These are phyloP conservation scores for Phellinidium pouzarii DNA, from an alignment of 1,284 basidiomycete species.

Conservation along the genomic window DNA sequence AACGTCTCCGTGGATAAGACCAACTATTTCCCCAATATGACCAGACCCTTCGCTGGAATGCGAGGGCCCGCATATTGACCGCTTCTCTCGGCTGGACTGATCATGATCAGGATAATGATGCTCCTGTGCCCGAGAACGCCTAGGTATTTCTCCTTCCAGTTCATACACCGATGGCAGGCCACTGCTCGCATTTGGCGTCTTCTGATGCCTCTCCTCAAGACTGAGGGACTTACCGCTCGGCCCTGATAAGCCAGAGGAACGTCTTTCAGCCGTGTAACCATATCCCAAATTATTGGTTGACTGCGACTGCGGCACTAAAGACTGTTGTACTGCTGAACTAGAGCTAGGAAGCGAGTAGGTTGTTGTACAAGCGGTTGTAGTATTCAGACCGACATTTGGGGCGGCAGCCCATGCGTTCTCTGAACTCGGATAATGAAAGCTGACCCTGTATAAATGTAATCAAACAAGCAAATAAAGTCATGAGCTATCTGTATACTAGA, in stretches of 20 bases:
- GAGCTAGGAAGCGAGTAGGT: neutral
- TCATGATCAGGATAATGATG: neutral
- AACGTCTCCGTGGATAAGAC: neutral
- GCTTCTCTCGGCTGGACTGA: neutral
- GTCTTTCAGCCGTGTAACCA: neutral
- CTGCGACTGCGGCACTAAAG: neutral
- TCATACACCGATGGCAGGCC: neutral
- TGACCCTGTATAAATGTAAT: conserved; percentile 1
- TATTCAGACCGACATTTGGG: neutral
- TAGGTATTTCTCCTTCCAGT: neutral
- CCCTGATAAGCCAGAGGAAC: neutral
- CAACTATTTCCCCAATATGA: neutral
- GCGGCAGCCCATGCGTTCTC: conserved; percentile 4
- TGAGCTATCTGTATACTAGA: neutral
- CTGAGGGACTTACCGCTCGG: neutral
- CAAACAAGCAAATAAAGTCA: conserved; percentile 1
- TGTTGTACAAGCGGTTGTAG: neutral
- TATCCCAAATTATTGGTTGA: neutral
- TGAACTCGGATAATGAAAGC: neutral
- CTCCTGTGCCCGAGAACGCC: neutral
- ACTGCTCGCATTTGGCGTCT: neutral
- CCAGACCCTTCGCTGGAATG: neutral
- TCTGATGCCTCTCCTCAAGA: neutral
- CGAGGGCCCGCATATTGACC: neutral
- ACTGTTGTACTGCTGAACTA: neutral